Evolutionary conservation across 1,139 yeast genomes (phyloP).

Genomic region (Blastobotrys raffinosifermentans): DNA sequence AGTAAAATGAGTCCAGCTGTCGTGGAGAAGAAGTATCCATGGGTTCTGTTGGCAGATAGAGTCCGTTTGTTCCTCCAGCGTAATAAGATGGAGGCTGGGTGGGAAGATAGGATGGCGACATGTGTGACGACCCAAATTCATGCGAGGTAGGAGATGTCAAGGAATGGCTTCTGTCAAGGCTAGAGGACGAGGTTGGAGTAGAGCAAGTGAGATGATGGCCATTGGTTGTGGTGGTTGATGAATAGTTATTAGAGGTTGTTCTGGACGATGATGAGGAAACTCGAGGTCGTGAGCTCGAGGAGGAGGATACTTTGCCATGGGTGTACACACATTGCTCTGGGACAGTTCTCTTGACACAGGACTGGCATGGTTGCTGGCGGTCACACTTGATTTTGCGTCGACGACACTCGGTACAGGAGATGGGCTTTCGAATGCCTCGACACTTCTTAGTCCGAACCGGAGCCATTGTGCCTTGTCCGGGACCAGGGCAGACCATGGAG

Average conservation of each 20-base stretch:
- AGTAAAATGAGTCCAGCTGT: too few species aligned
- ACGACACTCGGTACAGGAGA: constrained; percentile 7
- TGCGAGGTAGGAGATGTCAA: not conserved
- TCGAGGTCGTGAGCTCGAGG: constrained; percentile 3
- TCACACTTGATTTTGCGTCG: constrained; percentile 6
- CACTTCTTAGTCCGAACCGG: constrained; percentile 4
- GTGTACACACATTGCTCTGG: constrained; percentile 5
- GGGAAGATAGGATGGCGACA: not conserved
- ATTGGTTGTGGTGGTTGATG: not conserved
- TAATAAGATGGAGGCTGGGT: not conserved
- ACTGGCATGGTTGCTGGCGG: constrained; percentile 4
- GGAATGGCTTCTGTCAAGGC: not conserved
- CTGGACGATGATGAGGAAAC: not conserved
- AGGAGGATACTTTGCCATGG: not conserved
- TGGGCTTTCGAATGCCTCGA: constrained; percentile 8
- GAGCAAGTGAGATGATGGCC: not conserved
- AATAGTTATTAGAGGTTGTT: constrained; percentile 1
- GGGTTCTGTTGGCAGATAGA: too few species aligned
- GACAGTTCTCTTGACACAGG: constrained; percentile 5
- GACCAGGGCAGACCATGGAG: too few species aligned
- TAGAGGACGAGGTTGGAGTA: not conserved
- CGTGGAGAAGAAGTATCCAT: too few species aligned
- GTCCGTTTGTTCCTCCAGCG: too few species aligned
- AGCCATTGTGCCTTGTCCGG: too few species aligned
- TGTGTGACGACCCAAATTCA: too few species aligned